phyloP scores from a whole-genome alignment of 192 early-diverging fungal species.

The Linnemannia elongata region DNA sequence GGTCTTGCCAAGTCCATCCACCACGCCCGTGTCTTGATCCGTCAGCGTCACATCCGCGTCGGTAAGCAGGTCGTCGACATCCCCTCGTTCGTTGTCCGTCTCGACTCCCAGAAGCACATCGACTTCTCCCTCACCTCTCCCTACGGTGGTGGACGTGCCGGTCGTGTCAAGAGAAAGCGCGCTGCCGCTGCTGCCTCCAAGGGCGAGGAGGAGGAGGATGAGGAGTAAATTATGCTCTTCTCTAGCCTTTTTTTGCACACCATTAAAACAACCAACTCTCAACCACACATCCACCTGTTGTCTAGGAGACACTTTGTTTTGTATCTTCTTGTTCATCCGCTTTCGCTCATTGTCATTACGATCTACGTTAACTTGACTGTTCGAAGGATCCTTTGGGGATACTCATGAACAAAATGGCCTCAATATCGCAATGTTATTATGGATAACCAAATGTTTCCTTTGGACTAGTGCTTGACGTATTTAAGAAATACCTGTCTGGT shows the following conservation, averaged over 20 bases:
- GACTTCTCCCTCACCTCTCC: slow-evolving; percentile 87
- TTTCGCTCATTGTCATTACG: no score
- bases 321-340: background rate
- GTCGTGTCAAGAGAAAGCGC: slow-evolving; percentile 97
- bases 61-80: slow-evolving; percentile 98
- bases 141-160: slow-evolving; percentile 97
- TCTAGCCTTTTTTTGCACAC: background rate
- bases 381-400: no score
- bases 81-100: slow-evolving; percentile 92
- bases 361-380: no score
- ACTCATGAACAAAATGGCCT: no score
- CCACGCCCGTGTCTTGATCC: slow-evolving; percentile 98
- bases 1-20: slow-evolving; percentile 98
- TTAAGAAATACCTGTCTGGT: no score
- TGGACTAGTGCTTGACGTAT: no score
- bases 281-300: background rate
- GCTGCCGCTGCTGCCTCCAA: slow-evolving; percentile 75
- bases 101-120: slow-evolving; percentile 74
- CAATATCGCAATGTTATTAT: no score
- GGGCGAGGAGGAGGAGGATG: slow-evolving; percentile 74
- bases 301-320: background rate
- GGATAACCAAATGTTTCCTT: no score
- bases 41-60: slow-evolving; percentile 97
- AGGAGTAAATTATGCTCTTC: slow-evolving; percentile 44
- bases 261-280: background rate